phyloP scores from a whole-genome alignment of 1,284 basidiomycete genomes.

The Cryptococcus sp. region DNA sequence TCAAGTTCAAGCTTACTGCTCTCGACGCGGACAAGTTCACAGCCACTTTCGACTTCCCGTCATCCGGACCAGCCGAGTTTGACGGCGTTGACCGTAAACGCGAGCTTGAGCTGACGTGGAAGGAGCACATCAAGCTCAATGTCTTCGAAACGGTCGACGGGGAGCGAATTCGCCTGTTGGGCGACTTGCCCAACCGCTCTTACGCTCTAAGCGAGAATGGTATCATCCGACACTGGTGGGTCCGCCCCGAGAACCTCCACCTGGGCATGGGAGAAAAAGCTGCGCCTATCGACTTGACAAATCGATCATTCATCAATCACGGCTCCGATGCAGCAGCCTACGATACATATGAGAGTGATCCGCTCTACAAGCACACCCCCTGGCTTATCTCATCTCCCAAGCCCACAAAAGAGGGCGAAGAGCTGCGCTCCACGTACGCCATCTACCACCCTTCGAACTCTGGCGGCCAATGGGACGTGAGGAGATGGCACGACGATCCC shows the following conservation, averaged over 20 bases:
- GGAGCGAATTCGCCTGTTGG: slow-evolving; percentile 33
- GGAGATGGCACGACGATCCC: slow-evolving; percentile 52
- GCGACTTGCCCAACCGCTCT: slow-evolving; percentile 48
- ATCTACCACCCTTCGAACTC: slow-evolving; percentile 53
- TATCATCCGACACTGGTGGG: slow-evolving; percentile 44
- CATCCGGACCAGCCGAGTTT: slow-evolving; percentile 23
- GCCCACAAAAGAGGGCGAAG: slow-evolving; percentile 23
- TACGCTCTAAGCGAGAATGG: slow-evolving; percentile 52
- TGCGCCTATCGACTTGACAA: slow-evolving; percentile 50
- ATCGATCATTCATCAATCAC: slow-evolving; percentile 44
- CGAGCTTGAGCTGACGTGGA: slow-evolving; percentile 31
- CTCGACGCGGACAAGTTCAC: slow-evolving; percentile 24
- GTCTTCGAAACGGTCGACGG: slow-evolving; percentile 38
- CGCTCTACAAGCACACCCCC: slow-evolving; percentile 56
- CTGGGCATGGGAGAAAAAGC: slow-evolving; percentile 55
- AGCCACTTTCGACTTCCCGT: slow-evolving; percentile 36
- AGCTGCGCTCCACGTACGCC: slow-evolving; percentile 45
- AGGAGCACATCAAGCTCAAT: slow-evolving; percentile 39
- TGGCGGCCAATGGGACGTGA: slow-evolving; percentile 52
- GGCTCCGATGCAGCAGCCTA: slow-evolving; percentile 53
- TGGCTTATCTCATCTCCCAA: slow-evolving; percentile 50
- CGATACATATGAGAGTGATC: slow-evolving; percentile 53
- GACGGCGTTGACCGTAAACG: slow-evolving; percentile 24
- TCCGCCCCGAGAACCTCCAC: slow-evolving; percentile 42
- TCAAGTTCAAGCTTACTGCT: slow-evolving; percentile 29